Conservation (phyloP, 306 rosid genomes). For the Phaseolus lunatus region DNA sequence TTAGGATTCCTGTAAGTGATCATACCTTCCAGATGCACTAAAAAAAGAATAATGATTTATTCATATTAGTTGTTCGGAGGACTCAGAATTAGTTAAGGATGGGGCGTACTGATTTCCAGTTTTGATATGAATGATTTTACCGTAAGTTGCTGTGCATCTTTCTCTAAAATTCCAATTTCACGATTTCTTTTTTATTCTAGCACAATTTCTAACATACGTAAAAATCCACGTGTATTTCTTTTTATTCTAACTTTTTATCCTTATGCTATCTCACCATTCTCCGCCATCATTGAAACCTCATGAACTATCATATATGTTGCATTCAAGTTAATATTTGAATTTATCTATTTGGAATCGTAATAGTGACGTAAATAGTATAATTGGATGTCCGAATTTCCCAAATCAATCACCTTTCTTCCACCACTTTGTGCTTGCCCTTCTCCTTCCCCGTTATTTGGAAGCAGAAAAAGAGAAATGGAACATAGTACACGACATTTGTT, state of each 20-base stretch:
- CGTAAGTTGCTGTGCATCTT: constrained; percentile 11
- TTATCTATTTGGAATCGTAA: constrained; percentile 6
- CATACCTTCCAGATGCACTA: constrained; percentile 31
- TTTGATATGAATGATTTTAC: background rate
- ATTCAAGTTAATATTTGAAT: background rate
- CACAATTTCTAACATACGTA: background rate
- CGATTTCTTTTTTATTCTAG: constrained; percentile 23
- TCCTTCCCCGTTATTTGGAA: constrained; percentile 1
- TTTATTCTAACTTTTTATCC: background rate
- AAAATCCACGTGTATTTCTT: background rate
- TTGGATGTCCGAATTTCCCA: background rate
- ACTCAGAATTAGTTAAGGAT: constrained; percentile 6
- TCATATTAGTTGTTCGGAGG: constrained; percentile 7
- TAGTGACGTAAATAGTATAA: background rate
- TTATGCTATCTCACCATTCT: constrained; percentile 25
- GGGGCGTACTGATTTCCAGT: constrained; percentile 7
- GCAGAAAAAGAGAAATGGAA: background rate
- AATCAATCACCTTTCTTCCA: constrained; percentile 13
- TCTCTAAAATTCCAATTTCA: constrained; percentile 4
- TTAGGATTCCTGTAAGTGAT: constrained; percentile 86
- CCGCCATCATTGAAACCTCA: background rate
- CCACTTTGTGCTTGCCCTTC: background rate
- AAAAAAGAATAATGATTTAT: background rate
- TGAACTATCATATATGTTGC: background rate
- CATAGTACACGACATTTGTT: background rate